Conservation (phyloP, 306 rosid genomes). For the cucumber (Cucumis sativus) region Cucumber_9930_V3 NC_026658.2:18090501-18091000, state of each 20-base stretch:
- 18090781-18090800: not conserved
- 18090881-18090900: slow-evolving; percentile 88
- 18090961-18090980: slow-evolving; percentile 91
- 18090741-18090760: not conserved
- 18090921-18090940: slow-evolving; percentile 97
- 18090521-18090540: not conserved
- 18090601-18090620: not conserved
- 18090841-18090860: slow-evolving; percentile 45
- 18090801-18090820: not conserved
- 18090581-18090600: not conserved
- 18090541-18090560: not conserved
- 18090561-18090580: not conserved
- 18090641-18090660: not conserved
- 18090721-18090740: not conserved
- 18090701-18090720: not conserved
- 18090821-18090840: slow-evolving; percentile 9
- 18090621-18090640: not conserved
- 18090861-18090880: slow-evolving; percentile 78
- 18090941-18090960: slow-evolving; percentile 97
- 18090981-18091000: slow-evolving; percentile 76
- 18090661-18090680: not conserved
- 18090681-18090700: not conserved
- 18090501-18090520: not conserved
- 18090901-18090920: slow-evolving; percentile 82
- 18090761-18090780: not conserved